A percentile compares a stretch with the other conserved stretches of the same genome.
Evolutionary conservation across 805 yeast species (phyloP).

Genomic region (Metschnikowia cerradonensis): DNA sequence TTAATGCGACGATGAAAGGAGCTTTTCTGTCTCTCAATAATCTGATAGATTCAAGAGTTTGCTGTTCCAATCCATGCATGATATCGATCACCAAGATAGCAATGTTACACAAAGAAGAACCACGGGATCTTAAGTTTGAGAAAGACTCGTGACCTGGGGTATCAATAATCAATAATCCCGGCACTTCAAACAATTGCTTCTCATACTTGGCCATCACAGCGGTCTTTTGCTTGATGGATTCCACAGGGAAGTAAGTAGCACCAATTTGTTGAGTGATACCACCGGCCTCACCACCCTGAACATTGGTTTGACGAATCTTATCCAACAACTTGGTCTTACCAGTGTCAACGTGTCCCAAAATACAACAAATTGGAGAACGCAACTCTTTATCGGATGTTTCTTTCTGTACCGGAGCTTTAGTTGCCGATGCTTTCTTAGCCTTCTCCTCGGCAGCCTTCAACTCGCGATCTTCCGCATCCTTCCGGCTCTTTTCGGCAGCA

Average conservation of each 20-base stretch:
- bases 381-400: slow-evolving; percentile 46
- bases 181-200: slow-evolving; percentile 85
- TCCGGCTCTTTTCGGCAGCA: slow-evolving; percentile 9
- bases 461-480: slow-evolving; percentile 16
- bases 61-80: slow-evolving; percentile 99
- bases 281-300: slow-evolving; percentile 99
- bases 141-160: slow-evolving; percentile 99
- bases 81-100: slow-evolving; percentile 98
- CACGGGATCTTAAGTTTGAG: slow-evolving; percentile 95
- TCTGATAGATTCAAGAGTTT: slow-evolving; percentile 90
- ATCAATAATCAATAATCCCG: slow-evolving; percentile 94
- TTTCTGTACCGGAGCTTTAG: slow-evolving; percentile 11
- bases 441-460: slow-evolving; percentile 26
- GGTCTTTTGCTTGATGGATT: slow-evolving; percentile 86
- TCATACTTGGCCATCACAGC: slow-evolving; percentile 85
- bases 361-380: slow-evolving; percentile 99
- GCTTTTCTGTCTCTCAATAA: slow-evolving; percentile 95
- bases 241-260: slow-evolving; percentile 98
- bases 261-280: slow-evolving; percentile 99
- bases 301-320: slow-evolving; percentile 97
- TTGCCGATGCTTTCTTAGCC: slow-evolving; percentile 23
- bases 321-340: slow-evolving; percentile 98
- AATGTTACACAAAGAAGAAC: slow-evolving; percentile 97
- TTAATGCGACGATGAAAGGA: slow-evolving; percentile 94
- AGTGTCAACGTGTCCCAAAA: slow-evolving; percentile 98